phyloP scores from a whole-genome alignment of 164 flowering plant genomes.

The Aristolochia fimbriata region DNA sequence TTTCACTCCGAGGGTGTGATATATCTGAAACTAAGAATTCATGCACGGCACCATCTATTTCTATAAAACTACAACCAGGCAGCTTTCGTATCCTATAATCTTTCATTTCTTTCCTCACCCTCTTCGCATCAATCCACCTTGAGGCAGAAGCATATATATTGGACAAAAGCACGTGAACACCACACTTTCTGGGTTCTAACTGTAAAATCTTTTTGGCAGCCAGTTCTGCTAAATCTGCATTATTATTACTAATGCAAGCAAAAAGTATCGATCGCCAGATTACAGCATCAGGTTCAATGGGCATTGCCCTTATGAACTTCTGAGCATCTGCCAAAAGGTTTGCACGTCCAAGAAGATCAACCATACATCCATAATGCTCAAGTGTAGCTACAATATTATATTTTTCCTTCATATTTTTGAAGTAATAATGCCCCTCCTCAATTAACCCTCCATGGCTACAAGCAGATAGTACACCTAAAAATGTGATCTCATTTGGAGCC shows the following conservation, averaged over 20 bases:
- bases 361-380: conserved; percentile 28
- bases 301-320: conserved; percentile 17
- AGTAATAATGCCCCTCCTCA: conserved; percentile 16
- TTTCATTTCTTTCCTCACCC: conserved; percentile 20
- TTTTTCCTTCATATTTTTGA: conserved; percentile 15
- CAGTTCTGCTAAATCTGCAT: conserved; percentile 20
- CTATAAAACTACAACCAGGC: conserved; percentile 25
- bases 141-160: conserved; percentile 21
- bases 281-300: conserved; percentile 28
- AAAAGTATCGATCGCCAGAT: conserved; percentile 29
- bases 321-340: conserved; percentile 19
- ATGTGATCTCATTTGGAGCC: conserved; percentile 26
- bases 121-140: conserved; percentile 27
- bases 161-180: conserved; percentile 22
- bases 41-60: conserved; percentile 25
- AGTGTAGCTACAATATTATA: conserved; percentile 19
- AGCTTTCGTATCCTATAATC: conserved; percentile 16
- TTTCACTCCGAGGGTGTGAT: conserved; percentile 15
- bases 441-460: conserved; percentile 34
- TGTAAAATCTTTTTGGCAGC: conserved; percentile 18
- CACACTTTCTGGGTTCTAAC: conserved; percentile 23
- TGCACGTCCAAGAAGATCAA: conserved; percentile 36
- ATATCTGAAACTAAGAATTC: conserved; percentile 22
- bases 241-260: conserved; percentile 16
- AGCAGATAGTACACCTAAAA: conserved; percentile 26